These are phyloP conservation scores for Amylostereum chailletii DNA, from an alignment of 1,284 basidiomycete species.

Conservation along the genomic window DNA sequence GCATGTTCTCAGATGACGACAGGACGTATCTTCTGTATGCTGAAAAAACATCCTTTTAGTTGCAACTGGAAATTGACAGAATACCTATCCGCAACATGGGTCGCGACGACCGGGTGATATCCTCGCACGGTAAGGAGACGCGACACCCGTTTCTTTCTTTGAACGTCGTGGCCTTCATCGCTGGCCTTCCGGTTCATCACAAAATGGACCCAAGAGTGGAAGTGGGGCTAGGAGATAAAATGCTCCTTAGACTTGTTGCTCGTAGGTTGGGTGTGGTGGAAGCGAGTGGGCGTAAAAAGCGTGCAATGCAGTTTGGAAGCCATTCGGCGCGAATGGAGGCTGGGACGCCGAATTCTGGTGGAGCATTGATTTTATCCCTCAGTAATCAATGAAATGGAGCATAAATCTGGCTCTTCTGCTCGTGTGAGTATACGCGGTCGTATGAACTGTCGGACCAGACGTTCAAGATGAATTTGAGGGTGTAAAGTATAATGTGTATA, in stretches of 20 bases:
- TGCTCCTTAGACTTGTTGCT: constrained; percentile 69
- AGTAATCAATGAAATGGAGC: too few species aligned
- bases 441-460: too few species aligned
- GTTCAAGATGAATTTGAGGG: too few species aligned
- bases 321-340: constrained; percentile 84
- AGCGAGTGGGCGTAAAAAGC: constrained; percentile 72
- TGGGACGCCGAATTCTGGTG: constrained; percentile 42
- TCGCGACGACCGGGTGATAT: constrained; percentile 88
- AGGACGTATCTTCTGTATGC: not conserved
- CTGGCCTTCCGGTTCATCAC: constrained; percentile 64
- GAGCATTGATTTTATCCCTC: constrained; percentile 25
- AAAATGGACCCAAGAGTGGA: constrained; percentile 74
- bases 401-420: too few species aligned
- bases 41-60: constrained; percentile 29
- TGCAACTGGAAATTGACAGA: constrained; percentile 89
- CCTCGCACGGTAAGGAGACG: constrained; percentile 83
- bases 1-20: constrained; percentile 28
- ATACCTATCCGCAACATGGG: constrained; percentile 89
- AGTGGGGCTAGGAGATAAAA: constrained; percentile 80
- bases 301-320: constrained; percentile 97
- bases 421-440: too few species aligned
- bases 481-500: too few species aligned
- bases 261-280: constrained; percentile 58
- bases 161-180: constrained; percentile 66
- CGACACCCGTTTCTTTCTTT: constrained; percentile 87